A percentile compares a stretch with the other conserved stretches of the same genome.
These are phyloP conservation scores for Boletus reticulatus DNA, from an alignment of 768 basidiomycete genomes.

Conservation along the genomic window DNA sequence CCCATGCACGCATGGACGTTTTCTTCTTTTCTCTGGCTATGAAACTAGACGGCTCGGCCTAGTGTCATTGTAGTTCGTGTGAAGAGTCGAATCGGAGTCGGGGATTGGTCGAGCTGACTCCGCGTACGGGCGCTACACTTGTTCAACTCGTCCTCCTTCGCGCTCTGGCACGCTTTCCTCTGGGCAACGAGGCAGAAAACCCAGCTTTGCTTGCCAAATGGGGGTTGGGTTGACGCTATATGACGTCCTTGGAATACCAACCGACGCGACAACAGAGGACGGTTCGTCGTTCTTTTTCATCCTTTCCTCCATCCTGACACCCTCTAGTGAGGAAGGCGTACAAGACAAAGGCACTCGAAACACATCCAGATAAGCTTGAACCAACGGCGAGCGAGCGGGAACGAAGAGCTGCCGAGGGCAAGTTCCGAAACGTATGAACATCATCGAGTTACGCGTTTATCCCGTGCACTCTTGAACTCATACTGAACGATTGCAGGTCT, in stretches of 20 bases:
- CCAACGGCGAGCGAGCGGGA: slow-evolving; percentile 49
- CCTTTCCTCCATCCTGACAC: neutral
- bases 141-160: neutral
- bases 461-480: slow-evolving; percentile 5
- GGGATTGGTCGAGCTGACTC: neutral
- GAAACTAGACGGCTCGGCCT: no score
- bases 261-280: slow-evolving; percentile 49
- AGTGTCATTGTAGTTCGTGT: neutral
- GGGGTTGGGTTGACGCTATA: slow-evolving; percentile 35
- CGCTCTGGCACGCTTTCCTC: neutral
- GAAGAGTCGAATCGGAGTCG: slow-evolving; percentile 4
- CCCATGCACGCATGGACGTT: no score
- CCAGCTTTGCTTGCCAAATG: slow-evolving; percentile 17
- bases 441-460: slow-evolving; percentile 23
- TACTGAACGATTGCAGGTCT: slow-evolving; percentile 44
- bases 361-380: slow-evolving; percentile 71
- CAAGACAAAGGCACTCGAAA: slow-evolving; percentile 63
- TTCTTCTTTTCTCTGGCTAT: no score
- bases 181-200: neutral
- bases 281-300: slow-evolving; percentile 32
- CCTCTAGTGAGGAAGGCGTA: slow-evolving; percentile 59
- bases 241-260: slow-evolving; percentile 45
- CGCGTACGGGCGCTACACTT: neutral
- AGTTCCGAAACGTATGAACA: slow-evolving; percentile 56
- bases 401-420: slow-evolving; percentile 51